These are phyloP conservation scores for Epithemia pelagica DNA, from an alignment of 108 stramenopile genomes.

Conservation along the genomic window DNA sequence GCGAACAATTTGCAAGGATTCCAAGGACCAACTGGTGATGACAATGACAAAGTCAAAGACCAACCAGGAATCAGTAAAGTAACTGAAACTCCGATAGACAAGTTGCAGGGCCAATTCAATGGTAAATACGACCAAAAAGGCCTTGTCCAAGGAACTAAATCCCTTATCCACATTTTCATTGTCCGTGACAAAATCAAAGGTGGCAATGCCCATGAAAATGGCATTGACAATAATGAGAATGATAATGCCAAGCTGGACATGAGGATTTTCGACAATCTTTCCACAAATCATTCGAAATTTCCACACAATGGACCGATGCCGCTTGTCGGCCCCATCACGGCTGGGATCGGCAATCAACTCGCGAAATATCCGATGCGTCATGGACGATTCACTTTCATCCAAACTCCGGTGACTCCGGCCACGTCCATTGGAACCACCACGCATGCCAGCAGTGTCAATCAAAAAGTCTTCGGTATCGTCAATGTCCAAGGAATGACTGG, in stretches of 20 bases:
- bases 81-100: constrained; percentile 31
- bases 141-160: constrained; percentile 33
- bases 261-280: constrained; percentile 5
- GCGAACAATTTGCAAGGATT: constrained; percentile 48
- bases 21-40: constrained; percentile 53
- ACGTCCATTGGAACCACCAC: neutral
- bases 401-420: neutral
- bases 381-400: neutral
- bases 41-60: constrained; percentile 61
- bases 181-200: constrained; percentile 60
- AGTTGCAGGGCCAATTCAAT: constrained; percentile 55
- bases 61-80: constrained; percentile 57
- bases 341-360: neutral
- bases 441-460: neutral
- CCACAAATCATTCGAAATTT: constrained; percentile 10
- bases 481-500: neutral
- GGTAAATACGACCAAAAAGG: constrained; percentile 54
- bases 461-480: neutral
- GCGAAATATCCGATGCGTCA: neutral
- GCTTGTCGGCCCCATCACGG: neutral
- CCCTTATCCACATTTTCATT: constrained; percentile 22
- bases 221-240: constrained; percentile 57
- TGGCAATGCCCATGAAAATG: constrained; percentile 60
- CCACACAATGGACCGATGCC: neutral
- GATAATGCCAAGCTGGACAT: constrained; percentile 40